Conservation (phyloP, 2,329 filamentous ascomycete genomes). For the Fusarium gaditjirri region DNA sequence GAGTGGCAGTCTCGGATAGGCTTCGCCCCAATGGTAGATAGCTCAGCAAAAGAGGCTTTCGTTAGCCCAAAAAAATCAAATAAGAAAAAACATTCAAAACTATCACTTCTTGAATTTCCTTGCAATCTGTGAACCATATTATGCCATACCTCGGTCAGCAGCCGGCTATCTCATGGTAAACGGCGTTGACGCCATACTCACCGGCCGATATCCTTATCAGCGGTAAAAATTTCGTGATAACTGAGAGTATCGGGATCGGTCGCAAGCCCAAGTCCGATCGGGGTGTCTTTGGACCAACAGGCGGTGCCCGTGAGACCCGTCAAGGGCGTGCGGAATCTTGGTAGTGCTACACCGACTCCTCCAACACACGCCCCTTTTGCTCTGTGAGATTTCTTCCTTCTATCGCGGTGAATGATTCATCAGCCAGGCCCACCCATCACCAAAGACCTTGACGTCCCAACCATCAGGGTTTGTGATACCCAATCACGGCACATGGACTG, state of each 20-base stretch:
- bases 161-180: constrained; percentile 21
- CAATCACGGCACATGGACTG: constrained; percentile 18
- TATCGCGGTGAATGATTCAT: constrained; percentile 39
- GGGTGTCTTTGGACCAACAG: constrained; percentile 24
- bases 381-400: not conserved
- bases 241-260: constrained; percentile 31
- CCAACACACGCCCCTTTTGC: not conserved
- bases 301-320: constrained; percentile 9
- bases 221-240: constrained; percentile 32
- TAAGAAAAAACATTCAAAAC: constrained; percentile 39
- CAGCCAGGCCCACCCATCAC: constrained; percentile 30
- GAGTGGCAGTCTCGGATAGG: constrained; percentile 39
- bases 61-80: constrained; percentile 18
- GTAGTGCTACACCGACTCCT: constrained; percentile 8
- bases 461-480: constrained; percentile 9
- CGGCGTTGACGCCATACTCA: constrained; percentile 22
- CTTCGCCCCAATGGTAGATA: constrained; percentile 37
- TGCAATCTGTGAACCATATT: constrained; percentile 5
- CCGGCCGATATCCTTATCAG: constrained; percentile 35
- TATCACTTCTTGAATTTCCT: constrained; percentile 1
- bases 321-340: constrained; percentile 1
- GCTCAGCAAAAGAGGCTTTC: constrained; percentile 29
- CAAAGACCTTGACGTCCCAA: constrained; percentile 30
- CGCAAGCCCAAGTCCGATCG: constrained; percentile 30
- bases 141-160: constrained; percentile 18